Evolutionary conservation across 2,329 filamentous ascomycete genomes (phyloP).

Genomic region (Phyllosticta paracitricarpa): DNA sequence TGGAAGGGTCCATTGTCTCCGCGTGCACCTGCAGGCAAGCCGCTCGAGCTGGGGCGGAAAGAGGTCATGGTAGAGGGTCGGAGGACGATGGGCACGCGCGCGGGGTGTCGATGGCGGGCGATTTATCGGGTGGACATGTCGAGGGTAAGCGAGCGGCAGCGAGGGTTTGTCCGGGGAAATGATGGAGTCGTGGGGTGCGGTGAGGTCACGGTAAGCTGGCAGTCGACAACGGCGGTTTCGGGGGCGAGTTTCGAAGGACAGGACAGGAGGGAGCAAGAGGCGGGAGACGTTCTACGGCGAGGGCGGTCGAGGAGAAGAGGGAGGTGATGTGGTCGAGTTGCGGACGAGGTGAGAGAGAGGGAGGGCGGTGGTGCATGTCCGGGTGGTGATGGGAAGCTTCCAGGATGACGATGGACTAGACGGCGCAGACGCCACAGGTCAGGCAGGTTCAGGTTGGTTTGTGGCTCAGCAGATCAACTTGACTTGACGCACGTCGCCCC

Average conservation of each 20-base stretch:
- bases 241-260: neutral
- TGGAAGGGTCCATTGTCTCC: slow-evolving; percentile 19
- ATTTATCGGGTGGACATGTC: slow-evolving; percentile 5
- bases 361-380: neutral
- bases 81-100: slow-evolving; percentile 5
- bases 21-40: slow-evolving; percentile 17
- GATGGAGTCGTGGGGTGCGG: neutral
- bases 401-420: neutral
- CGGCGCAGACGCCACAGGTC: neutral
- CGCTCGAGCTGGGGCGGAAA: slow-evolving; percentile 16
- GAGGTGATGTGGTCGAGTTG: neutral
- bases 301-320: neutral
- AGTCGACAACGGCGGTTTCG: neutral
- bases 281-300: neutral
- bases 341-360: neutral
- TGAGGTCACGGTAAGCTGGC: neutral
- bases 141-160: neutral
- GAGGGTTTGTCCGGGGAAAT: neutral
- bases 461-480: neutral
- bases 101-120: neutral
- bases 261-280: neutral
- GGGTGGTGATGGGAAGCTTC: neutral
- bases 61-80: slow-evolving; percentile 10
- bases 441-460: neutral
- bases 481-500: neutral